Base-by-base conservation (phyloP, 2,329 filamentous ascomycete species). In the Colletotrichum nymphaeae region DNA sequence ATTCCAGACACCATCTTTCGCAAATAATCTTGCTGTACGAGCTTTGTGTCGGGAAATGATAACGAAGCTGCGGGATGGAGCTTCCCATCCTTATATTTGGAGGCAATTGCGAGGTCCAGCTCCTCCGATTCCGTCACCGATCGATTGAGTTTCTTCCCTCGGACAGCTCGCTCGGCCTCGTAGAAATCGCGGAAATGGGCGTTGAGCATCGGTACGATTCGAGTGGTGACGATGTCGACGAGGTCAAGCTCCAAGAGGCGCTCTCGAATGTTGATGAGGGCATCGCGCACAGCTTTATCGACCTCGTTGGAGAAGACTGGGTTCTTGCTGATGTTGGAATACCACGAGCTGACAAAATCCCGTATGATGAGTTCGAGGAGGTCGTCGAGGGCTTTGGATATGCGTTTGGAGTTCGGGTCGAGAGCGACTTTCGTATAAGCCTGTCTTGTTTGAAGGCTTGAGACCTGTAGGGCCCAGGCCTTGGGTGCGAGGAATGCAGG, bases 121-220 rank as follows among this genome's bases (percentile, higher is more conserved):
- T 99, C 97, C 80, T 98, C 96, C 1, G 95, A 97, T 84, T 99
- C 97, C 3, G 97, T 98, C 68, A 99, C 92, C 76, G 93, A 95
- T 65, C 94, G 91, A 77, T 95, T 97, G 69, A 98, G 86, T 82
- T 97, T 94, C 80, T 92, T 93, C 14, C 97, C 97, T 67, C 96
- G 90, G 12, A 99, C 94, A 9, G 91, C 89, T 70, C 93, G 90
- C 84, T 99, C 97, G 0, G 97, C 97, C 76, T 97, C 92, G 81
- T 95, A 94, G 78, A 98, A 98, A 76, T 98, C 94, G 76, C 91
- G 94, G 78, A 99, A 91, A 82, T 99, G 97, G 11, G 91, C 88
- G 35, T 96, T 98, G 76, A 99, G 82, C 72, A 98, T 91, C 14
- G 97, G 97, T 52, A 98, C 92, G 59, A 98, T 88, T 49, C 93